These are phyloP conservation scores for Phialocephala sp. DNA, from an alignment of 2,329 filamentous ascomycete genomes.

Conservation along the genomic window DNA sequence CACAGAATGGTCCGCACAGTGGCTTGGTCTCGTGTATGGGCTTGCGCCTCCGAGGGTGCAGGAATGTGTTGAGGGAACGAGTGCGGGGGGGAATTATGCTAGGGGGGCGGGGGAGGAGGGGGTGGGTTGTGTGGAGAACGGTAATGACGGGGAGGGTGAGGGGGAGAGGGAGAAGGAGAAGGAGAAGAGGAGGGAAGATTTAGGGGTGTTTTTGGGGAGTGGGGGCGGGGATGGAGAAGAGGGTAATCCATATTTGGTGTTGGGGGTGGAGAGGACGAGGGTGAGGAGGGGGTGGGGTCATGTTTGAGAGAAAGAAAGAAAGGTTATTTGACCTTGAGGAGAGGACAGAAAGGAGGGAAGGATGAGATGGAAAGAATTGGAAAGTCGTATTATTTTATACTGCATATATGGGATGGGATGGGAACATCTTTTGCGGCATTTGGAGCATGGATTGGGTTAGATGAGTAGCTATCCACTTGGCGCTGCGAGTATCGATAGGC, in stretches of 20 bases:
- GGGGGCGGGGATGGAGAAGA: constrained; percentile 15
- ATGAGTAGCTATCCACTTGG: too few species aligned
- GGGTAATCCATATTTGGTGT: constrained; percentile 18
- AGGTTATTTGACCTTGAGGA: too few species aligned
- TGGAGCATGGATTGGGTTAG: too few species aligned
- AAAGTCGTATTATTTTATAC: too few species aligned
- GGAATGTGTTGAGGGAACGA: constrained; percentile 16
- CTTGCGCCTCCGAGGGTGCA: constrained; percentile 11
- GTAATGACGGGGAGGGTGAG: neutral
- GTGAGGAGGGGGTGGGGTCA: constrained; percentile 7
- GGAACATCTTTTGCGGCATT: too few species aligned
- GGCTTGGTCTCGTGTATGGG: constrained; percentile 15
- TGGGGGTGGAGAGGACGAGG: neutral
- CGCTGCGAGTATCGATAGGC: too few species aligned
- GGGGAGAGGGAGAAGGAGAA: neutral
- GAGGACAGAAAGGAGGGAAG: too few species aligned
- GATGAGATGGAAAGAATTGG: too few species aligned
- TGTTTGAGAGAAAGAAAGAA: too few species aligned
- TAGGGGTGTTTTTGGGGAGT: constrained; percentile 11
- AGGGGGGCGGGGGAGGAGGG: neutral
- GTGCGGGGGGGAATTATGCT: constrained; percentile 11
- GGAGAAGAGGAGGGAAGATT: constrained; percentile 6
- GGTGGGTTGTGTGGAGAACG: neutral
- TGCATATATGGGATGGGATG: too few species aligned
- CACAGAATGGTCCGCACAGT: constrained; percentile 19